These are phyloP conservation scores for Bruguiera gymnorhiza DNA, from an alignment of 345 rosid species.

Conservation along the genomic window DNA sequence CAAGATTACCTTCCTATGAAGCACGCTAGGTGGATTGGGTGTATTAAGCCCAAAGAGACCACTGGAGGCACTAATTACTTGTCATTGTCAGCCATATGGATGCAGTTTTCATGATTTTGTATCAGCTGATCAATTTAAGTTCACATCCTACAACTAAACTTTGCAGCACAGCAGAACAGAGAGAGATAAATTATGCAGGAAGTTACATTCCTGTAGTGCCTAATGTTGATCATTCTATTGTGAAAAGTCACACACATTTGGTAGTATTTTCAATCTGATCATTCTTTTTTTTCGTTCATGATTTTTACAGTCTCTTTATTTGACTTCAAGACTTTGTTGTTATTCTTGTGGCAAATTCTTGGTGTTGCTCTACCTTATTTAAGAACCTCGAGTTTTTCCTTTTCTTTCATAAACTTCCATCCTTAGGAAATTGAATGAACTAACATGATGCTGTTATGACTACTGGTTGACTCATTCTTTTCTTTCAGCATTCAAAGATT, in stretches of 20 bases:
- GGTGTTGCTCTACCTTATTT: conserved; percentile 1
- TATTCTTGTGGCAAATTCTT: neutral
- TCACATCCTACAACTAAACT: too few species aligned
- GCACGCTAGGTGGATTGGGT: too few species aligned
- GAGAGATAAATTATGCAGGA: too few species aligned
- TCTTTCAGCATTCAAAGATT: conserved; percentile 78
- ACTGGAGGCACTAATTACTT: too few species aligned
- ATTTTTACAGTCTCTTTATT: neutral
- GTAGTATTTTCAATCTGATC: neutral
- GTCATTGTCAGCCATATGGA: neutral
- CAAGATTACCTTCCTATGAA: neutral
- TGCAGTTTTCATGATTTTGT: neutral
- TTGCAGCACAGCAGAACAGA: too few species aligned
- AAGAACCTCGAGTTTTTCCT: neutral
- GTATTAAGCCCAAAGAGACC: too few species aligned
- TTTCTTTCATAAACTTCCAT: conserved; percentile 4
- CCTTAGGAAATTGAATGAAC: conserved; percentile 10
- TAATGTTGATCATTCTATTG: too few species aligned
- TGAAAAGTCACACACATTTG: neutral
- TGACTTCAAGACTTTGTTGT: neutral
- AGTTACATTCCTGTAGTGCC: too few species aligned
- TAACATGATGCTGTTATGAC: conserved; percentile 3
- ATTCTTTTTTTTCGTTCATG: neutral
- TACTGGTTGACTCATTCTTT: conserved; percentile 3
- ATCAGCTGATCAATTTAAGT: too few species aligned